These are phyloP conservation scores for Agaricales sp. DNA, from an alignment of 1,284 basidiomycete species.

Conservation along the genomic window DNA sequence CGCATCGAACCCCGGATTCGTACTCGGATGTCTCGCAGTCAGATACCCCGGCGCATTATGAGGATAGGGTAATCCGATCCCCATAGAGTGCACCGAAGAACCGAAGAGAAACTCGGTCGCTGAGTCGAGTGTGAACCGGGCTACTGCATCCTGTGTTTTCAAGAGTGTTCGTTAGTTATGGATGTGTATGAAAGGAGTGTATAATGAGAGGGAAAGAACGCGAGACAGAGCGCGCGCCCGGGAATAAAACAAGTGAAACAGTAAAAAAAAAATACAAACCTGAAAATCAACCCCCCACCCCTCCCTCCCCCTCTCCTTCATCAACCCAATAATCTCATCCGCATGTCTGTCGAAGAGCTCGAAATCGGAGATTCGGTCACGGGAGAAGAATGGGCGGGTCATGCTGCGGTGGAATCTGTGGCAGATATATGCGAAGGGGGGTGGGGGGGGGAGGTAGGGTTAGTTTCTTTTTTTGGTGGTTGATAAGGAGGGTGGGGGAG, in stretches of 20 bases:
- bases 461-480: conserved; percentile 10
- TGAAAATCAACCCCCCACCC: conserved; percentile 33
- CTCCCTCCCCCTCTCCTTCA: conserved; percentile 22
- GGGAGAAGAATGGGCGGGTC: conserved; percentile 34
- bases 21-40: too few species aligned
- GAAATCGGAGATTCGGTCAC: conserved; percentile 34
- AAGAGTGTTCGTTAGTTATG: neutral
- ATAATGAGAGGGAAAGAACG: neutral
- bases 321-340: conserved; percentile 21
- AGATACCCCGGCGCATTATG: conserved; percentile 10
- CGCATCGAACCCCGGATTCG: too few species aligned
- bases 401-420: conserved; percentile 31
- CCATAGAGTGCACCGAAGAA: conserved; percentile 17
- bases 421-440: neutral
- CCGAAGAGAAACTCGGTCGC: conserved; percentile 31
- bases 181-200: neutral
- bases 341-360: conserved; percentile 35
- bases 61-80: conserved; percentile 17
- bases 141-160: conserved; percentile 17
- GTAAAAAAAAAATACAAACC: conserved; percentile 14
- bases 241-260: neutral
- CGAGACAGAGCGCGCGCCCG: conserved; percentile 5
- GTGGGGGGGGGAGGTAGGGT: neutral
- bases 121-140: conserved; percentile 34
- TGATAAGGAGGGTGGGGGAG: conserved; percentile 37